Conservation (phyloP, 495 filamentous ascomycete species). For the Pyrenula massariospora region DNA sequence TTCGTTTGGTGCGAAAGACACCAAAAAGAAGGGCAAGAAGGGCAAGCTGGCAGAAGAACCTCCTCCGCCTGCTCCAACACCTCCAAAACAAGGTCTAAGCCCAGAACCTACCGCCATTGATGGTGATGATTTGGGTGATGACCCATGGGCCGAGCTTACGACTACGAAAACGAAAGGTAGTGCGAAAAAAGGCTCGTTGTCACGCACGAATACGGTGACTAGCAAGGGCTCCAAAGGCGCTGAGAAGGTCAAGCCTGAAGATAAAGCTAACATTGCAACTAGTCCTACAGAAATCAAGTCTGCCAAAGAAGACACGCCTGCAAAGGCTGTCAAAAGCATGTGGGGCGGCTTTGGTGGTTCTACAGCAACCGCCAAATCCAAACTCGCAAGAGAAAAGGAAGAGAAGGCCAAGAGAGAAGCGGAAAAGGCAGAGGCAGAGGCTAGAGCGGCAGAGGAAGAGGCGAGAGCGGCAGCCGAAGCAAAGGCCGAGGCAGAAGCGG, state of each 20-base stretch:
- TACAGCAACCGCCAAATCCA: slow-evolving; percentile 19
- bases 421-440: slow-evolving; percentile 14
- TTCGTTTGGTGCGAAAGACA: slow-evolving; percentile 7
- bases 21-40: slow-evolving; percentile 27
- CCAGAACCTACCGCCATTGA: slow-evolving; percentile 28
- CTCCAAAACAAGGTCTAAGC: slow-evolving; percentile 33
- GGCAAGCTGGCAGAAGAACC: slow-evolving; percentile 26
- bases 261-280: slow-evolving; percentile 3
- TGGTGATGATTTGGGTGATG: slow-evolving; percentile 16
- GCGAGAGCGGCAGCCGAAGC: slow-evolving; percentile 12
- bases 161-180: slow-evolving; percentile 24
- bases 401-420: slow-evolving; percentile 11
- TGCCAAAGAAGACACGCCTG: slow-evolving; percentile 18
- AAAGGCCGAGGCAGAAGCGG: slow-evolving; percentile 2
- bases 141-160: slow-evolving; percentile 25
- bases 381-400: slow-evolving; percentile 24
- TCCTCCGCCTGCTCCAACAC: slow-evolving; percentile 38
- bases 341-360: slow-evolving; percentile 33
- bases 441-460: slow-evolving; percentile 22
- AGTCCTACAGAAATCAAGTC: slow-evolving; percentile 5
- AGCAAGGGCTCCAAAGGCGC: slow-evolving; percentile 3
- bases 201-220: neutral
- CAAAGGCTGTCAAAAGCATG: slow-evolving; percentile 28
- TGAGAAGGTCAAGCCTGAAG: slow-evolving; percentile 9
- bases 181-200: slow-evolving; percentile 14